phyloP scores from a whole-genome alignment of 345 rosid species.

The Gynandropsis gynandra region DNA sequence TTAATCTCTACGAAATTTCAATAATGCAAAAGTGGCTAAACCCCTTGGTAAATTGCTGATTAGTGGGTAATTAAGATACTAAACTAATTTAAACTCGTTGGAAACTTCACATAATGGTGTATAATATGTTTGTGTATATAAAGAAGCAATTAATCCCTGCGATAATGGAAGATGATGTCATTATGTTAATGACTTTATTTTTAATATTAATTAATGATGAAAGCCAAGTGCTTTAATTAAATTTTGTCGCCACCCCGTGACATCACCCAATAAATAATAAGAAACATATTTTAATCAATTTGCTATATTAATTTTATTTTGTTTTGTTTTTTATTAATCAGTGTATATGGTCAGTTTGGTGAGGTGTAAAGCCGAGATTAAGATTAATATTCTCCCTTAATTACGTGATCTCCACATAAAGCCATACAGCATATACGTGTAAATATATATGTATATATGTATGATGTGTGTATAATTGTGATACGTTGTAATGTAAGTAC shows the following conservation, averaged over 20 bases:
- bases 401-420: constrained; percentile 23
- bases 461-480: too few relatives aligned
- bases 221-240: too few relatives aligned
- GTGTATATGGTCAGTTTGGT: constrained; percentile 22
- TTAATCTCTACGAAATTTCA: too few relatives aligned
- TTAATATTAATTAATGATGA: too few relatives aligned
- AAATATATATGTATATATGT: too few relatives aligned
- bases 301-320: constrained; percentile 14
- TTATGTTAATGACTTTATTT: not conserved
- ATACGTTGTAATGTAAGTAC: too few relatives aligned
- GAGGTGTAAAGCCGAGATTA: constrained; percentile 21
- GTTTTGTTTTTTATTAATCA: too few relatives aligned
- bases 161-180: not conserved
- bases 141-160: not conserved
- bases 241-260: too few relatives aligned
- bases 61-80: too few relatives aligned
- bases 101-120: not conserved
- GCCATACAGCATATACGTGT: too few relatives aligned
- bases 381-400: not conserved
- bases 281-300: not conserved
- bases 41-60: not conserved
- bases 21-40: constrained; percentile 17
- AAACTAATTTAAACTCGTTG: not conserved
- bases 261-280: not conserved
- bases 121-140: not conserved